A percentile compares a stretch with the other conserved stretches of the same genome.
Evolutionary conservation across 768 basidiomycete species (phyloP).

Genomic region (Pleurotus citrinopileatus): DNA sequence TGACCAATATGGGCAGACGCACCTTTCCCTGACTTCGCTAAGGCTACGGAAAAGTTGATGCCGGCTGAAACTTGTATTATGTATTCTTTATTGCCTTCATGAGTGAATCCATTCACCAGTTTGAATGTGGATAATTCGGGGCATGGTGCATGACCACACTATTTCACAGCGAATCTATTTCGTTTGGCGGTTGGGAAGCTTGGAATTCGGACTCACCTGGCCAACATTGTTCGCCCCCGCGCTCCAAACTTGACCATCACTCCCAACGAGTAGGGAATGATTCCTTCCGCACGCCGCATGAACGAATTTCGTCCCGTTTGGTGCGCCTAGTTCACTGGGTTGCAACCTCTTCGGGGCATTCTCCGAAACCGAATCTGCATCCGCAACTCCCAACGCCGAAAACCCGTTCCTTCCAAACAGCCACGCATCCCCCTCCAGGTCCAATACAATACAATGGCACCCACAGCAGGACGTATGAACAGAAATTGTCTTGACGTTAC

Average conservation of each 20-base stretch:
- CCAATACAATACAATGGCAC: constrained; percentile 76
- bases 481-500: constrained; percentile 71
- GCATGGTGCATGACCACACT: constrained; percentile 72
- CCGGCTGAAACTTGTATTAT: constrained; percentile 79
- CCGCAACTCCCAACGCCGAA: constrained; percentile 60
- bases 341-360: constrained; percentile 64
- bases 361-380: constrained; percentile 65
- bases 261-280: constrained; percentile 82
- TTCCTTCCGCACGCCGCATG: constrained; percentile 81
- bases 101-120: constrained; percentile 53
- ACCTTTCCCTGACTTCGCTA: constrained; percentile 85
- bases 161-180: constrained; percentile 1
- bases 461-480: constrained; percentile 74
- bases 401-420: constrained; percentile 85
- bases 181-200: not conserved
- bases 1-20: constrained; percentile 15
- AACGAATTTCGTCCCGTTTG: constrained; percentile 60
- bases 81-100: constrained; percentile 58
- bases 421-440: constrained; percentile 79
- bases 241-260: constrained; percentile 80
- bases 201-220: constrained; percentile 53
- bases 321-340: constrained; percentile 60
- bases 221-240: constrained; percentile 80
- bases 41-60: constrained; percentile 76
- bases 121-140: constrained; percentile 70